phyloP scores from a whole-genome alignment of 108 stramenopile species.

The Pseudonitzschia multiseries region DNA sequence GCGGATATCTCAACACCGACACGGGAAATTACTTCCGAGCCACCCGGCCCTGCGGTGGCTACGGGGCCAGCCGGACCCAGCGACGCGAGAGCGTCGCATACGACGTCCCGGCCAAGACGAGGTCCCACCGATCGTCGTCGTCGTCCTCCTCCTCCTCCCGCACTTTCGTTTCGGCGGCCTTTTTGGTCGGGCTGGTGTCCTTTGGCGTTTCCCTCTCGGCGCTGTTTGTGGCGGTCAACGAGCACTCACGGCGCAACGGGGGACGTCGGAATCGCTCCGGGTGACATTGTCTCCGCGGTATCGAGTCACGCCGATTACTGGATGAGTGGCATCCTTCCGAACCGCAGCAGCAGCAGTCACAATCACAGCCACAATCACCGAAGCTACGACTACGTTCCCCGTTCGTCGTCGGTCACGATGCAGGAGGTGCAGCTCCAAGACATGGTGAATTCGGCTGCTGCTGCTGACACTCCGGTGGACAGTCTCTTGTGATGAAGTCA shows the following conservation, averaged over 20 bases:
- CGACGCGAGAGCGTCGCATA: neutral
- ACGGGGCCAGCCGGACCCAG: neutral
- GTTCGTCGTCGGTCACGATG: neutral
- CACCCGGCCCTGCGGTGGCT: constrained; percentile 1
- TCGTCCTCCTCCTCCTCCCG: neutral
- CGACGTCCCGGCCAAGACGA: neutral
- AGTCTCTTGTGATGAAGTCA: neutral
- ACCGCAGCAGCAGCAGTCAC: neutral
- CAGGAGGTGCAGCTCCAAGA: neutral
- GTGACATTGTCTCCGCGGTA: neutral
- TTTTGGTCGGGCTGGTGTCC: neutral
- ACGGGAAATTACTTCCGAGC: neutral
- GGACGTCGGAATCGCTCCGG: neutral
- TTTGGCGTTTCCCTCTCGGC: neutral
- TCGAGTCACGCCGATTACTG: constrained; percentile 2
- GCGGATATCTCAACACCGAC: constrained; percentile 36
- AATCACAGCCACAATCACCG: neutral
- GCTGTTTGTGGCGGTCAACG: neutral
- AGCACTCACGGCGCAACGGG: neutral
- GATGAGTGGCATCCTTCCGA: neutral
- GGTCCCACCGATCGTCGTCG: neutral
- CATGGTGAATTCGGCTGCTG: neutral
- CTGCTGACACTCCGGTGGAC: neutral
- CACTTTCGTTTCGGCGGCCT: neutral
- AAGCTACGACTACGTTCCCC: neutral